phyloP scores from a whole-genome alignment of 2,329 filamentous ascomycete species.

The Xylariales sp. region DNA sequence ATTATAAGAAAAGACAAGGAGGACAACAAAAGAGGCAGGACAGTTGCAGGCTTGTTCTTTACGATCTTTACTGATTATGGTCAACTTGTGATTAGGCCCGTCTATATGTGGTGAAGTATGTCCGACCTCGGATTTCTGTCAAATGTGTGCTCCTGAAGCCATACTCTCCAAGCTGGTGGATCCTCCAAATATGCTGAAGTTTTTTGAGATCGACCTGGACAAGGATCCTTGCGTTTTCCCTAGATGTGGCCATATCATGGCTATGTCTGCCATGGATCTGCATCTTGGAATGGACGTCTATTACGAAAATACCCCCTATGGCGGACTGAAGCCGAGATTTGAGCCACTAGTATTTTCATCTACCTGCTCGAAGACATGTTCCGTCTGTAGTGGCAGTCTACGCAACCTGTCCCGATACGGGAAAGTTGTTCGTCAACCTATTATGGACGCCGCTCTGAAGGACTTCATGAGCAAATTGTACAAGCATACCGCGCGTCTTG shows the following conservation, averaged over 20 bases:
- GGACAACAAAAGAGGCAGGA: no score
- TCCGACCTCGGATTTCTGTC: constrained; percentile 48
- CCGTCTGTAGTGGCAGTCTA: constrained; percentile 55
- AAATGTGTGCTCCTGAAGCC: constrained; percentile 43
- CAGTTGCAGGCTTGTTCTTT: no score
- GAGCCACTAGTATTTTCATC: constrained; percentile 40
- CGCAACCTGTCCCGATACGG: constrained; percentile 57
- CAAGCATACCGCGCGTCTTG: no score
- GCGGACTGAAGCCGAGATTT: constrained; percentile 24
- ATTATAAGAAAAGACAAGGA: no score
- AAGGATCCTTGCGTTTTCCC: constrained; percentile 59
- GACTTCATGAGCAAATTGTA: no score
- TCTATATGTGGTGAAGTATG: constrained; percentile 63
- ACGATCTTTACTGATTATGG: background rate
- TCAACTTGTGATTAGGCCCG: constrained; percentile 30
- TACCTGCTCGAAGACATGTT: constrained; percentile 47
- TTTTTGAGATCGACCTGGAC: constrained; percentile 53
- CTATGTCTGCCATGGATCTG: constrained; percentile 55
- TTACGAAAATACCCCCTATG: constrained; percentile 38
- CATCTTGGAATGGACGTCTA: constrained; percentile 48
- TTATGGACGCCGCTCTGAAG: constrained; percentile 60
- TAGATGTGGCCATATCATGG: constrained; percentile 60
- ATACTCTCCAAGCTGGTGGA: constrained; percentile 49
- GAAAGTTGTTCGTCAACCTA: constrained; percentile 53
- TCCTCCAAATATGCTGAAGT: constrained; percentile 48